phyloP scores from a whole-genome alignment of 2,329 filamentous ascomycete species.

The Colletotrichum siamense region DNA sequence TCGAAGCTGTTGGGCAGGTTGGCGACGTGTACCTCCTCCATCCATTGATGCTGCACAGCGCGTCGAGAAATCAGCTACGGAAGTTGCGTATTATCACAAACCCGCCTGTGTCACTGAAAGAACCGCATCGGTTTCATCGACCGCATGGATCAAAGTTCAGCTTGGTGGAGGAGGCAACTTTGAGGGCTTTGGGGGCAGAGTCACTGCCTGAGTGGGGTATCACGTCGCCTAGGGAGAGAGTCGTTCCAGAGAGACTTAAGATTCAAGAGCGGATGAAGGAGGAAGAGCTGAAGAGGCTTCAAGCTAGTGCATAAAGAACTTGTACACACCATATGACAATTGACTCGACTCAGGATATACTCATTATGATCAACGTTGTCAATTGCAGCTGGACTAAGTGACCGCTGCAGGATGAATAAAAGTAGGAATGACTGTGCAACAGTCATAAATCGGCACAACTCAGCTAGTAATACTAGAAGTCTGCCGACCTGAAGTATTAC shows the following conservation, averaged over 20 bases:
- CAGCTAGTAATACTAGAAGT: background rate
- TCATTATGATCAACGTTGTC: too few species aligned
- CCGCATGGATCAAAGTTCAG: constrained; percentile 50
- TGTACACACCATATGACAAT: background rate
- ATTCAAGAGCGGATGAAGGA: constrained; percentile 30
- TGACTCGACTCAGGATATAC: background rate
- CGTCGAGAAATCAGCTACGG: constrained; percentile 38
- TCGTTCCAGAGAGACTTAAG: constrained; percentile 46
- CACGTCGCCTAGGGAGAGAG: constrained; percentile 48
- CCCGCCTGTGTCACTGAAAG: constrained; percentile 48
- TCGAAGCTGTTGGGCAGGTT: constrained; percentile 58
- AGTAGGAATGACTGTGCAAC: background rate
- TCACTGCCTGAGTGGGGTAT: constrained; percentile 59
- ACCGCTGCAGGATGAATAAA: too few species aligned
- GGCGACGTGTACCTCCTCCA: constrained; percentile 66
- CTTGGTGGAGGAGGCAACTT: constrained; percentile 60
- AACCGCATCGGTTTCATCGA: constrained; percentile 59
- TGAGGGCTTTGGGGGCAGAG: constrained; percentile 52
- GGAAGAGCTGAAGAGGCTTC: constrained; percentile 45
- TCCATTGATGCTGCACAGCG: constrained; percentile 65
- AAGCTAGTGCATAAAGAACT: constrained; percentile 18
- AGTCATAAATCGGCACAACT: background rate
- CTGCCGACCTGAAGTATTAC: background rate
- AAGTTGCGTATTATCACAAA: constrained; percentile 31
- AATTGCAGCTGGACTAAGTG: too few species aligned